Evolutionary conservation across 768 basidiomycete genomes (phyloP).

Genomic region (Collybia sp.): DNA sequence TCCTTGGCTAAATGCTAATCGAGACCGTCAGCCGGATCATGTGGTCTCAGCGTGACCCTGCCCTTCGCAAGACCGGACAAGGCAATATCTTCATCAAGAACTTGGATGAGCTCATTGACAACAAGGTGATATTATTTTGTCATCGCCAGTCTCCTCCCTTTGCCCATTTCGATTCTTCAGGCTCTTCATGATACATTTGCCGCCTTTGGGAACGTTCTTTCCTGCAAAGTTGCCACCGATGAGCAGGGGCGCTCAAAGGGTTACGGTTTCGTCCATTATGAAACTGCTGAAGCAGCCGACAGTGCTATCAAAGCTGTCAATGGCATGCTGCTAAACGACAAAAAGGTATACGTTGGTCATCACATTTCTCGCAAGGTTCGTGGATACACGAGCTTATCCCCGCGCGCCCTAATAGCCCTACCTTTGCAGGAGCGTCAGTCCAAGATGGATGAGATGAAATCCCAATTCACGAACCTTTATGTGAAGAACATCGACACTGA

Average conservation of each 20-base stretch:
- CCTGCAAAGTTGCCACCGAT: conserved; percentile 98
- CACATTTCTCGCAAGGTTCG: conserved; percentile 93
- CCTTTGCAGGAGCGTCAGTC: conserved; percentile 82
- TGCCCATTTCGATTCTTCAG: conserved; percentile 28
- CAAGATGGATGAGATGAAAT: conserved; percentile 96
- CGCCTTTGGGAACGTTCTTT: conserved; percentile 96
- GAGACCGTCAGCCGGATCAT: conserved; percentile 80
- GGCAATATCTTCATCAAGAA: conserved; percentile 99
- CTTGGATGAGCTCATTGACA: conserved; percentile 94
- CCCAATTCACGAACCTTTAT: conserved; percentile 98
- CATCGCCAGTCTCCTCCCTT: too few relatives aligned
- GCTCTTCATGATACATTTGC: conserved; percentile 99
- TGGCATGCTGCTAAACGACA: conserved; percentile 99
- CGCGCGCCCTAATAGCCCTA: background rate
- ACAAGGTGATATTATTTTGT: conserved; percentile 57
- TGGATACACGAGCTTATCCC: conserved; percentile 1
- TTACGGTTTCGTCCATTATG: conserved; percentile 99
- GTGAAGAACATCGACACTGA: conserved; percentile 94
- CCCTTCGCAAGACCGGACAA: conserved; percentile 98
- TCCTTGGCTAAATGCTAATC: conserved; percentile 5
- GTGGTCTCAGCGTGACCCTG: conserved; percentile 99
- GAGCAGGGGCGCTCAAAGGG: conserved; percentile 95
- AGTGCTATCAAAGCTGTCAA: conserved; percentile 98
- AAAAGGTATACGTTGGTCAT: conserved; percentile 97
- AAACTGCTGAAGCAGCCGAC: conserved; percentile 94